These are phyloP conservation scores for Suillus spraguei DNA, from an alignment of 768 basidiomycete genomes.

Conservation along the genomic window DNA sequence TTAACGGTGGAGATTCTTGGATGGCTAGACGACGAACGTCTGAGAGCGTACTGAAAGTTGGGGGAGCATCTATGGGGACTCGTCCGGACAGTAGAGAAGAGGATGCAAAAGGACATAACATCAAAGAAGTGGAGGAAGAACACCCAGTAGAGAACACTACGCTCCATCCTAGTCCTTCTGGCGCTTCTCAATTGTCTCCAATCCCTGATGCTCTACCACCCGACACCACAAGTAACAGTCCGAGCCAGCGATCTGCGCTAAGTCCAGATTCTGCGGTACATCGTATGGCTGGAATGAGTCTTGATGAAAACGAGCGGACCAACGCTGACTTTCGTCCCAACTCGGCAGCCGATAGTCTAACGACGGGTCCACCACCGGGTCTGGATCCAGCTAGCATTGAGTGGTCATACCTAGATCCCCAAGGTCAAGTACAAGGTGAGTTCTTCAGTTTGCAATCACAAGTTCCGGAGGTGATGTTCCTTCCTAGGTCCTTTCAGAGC, in stretches of 20 bases:
- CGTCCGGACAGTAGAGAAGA: constrained; percentile 43
- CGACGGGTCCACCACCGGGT: constrained; percentile 45
- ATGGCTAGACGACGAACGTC: constrained; percentile 61
- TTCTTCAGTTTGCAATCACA: not conserved
- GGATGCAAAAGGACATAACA: constrained; percentile 47
- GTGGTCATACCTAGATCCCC: constrained; percentile 93
- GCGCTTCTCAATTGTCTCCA: constrained; percentile 16
- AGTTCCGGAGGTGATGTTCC: not conserved
- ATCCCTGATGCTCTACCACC: constrained; percentile 14
- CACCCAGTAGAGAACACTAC: constrained; percentile 9
- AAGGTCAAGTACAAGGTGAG: constrained; percentile 89
- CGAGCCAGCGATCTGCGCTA: constrained; percentile 1
- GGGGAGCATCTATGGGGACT: constrained; percentile 30
- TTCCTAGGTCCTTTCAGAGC: constrained; percentile 83
- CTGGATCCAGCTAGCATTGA: constrained; percentile 64
- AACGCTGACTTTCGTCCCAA: constrained; percentile 12
- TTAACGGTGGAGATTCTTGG: constrained; percentile 71
- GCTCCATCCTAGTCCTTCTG: constrained; percentile 14
- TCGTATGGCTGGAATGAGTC: constrained; percentile 19
- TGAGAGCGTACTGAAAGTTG: constrained; percentile 51
- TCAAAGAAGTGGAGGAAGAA: constrained; percentile 62
- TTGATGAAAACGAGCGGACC: constrained; percentile 17
- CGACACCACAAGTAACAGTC: constrained; percentile 6
- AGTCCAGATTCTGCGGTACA: constrained; percentile 15
- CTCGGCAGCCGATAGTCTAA: constrained; percentile 18